Conservation (phyloP, 1,284 basidiomycete species). For the Rhodofomes roseus region DNA sequence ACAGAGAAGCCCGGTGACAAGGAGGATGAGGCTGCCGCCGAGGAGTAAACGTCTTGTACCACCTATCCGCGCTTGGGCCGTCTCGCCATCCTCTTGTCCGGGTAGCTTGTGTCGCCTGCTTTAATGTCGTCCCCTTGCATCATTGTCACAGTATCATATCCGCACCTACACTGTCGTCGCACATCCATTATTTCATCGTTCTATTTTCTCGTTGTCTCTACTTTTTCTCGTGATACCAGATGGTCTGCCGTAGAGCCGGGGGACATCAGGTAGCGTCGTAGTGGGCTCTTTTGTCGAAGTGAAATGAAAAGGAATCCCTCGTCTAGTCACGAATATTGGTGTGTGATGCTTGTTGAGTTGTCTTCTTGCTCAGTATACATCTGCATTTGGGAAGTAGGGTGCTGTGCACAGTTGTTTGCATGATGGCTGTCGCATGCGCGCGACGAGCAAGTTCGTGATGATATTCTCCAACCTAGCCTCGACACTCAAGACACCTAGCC, state of each 20-base stretch:
- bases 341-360: neutral
- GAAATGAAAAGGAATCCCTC: slow-evolving; percentile 1
- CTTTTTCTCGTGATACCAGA: slow-evolving; percentile 11
- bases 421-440: no score
- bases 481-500: no score
- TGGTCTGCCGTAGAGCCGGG: slow-evolving; percentile 5
- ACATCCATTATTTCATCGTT: slow-evolving; percentile 17
- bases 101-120: neutral
- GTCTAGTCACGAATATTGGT: neutral
- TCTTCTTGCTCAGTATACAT: no score
- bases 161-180: slow-evolving; percentile 17
- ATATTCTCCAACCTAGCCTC: no score
- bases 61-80: slow-evolving; percentile 6
- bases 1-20: slow-evolving; percentile 69
- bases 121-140: slow-evolving; percentile 20
- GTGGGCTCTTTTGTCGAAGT: slow-evolving; percentile 2
- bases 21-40: slow-evolving; percentile 48
- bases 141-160: slow-evolving; percentile 22
- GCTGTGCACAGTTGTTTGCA: no score
- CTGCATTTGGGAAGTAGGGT: no score
- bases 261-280: neutral
- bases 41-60: slow-evolving; percentile 20
- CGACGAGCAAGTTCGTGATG: no score
- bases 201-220: slow-evolving; percentile 11
- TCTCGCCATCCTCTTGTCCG: neutral